phyloP scores from a whole-genome alignment of 257 asterid species.

The Ilex asprella region DNA sequence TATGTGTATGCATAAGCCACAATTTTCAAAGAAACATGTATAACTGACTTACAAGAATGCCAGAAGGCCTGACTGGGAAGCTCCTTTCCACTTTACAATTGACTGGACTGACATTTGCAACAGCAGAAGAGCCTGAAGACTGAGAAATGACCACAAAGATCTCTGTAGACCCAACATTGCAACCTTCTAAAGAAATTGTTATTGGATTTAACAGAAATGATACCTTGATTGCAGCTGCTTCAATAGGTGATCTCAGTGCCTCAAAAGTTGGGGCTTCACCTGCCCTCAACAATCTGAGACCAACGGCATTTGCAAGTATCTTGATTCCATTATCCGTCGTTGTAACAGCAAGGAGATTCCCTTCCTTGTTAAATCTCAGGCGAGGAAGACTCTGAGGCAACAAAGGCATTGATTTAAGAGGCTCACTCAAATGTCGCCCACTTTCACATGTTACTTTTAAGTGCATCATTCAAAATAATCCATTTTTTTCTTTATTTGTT shows the following conservation, averaged over 20 bases:
- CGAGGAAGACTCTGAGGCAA: slow-evolving; percentile 75
- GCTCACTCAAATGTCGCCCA: too few species aligned
- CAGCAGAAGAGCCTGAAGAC: slow-evolving; percentile 82
- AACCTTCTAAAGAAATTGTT: neutral
- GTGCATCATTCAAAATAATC: too few species aligned
- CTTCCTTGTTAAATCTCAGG: slow-evolving; percentile 90
- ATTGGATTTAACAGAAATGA: slow-evolving; percentile 2
- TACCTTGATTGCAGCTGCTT: slow-evolving; percentile 83
- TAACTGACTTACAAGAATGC: slow-evolving; percentile 55
- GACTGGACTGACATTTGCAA: slow-evolving; percentile 65
- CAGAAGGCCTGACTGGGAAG: slow-evolving; percentile 93
- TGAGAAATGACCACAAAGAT: slow-evolving; percentile 26
- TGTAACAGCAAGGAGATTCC: slow-evolving; percentile 91
- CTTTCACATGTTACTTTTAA: too few species aligned
- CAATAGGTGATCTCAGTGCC: slow-evolving; percentile 68
- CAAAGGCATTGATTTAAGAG: neutral
- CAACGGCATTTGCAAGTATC: slow-evolving; percentile 78
- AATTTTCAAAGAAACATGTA: slow-evolving; percentile 1
- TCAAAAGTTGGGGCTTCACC: slow-evolving; percentile 76
- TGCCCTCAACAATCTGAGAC: slow-evolving; percentile 70
- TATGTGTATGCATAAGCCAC: too few species aligned
- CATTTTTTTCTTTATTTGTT: too few species aligned
- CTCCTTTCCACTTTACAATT: slow-evolving; percentile 86
- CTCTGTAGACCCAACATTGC: slow-evolving; percentile 1
- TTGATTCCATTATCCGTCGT: slow-evolving; percentile 88